Conservation (phyloP, 2,329 filamentous ascomycete species). For the Apiospora arundinis region DNA sequence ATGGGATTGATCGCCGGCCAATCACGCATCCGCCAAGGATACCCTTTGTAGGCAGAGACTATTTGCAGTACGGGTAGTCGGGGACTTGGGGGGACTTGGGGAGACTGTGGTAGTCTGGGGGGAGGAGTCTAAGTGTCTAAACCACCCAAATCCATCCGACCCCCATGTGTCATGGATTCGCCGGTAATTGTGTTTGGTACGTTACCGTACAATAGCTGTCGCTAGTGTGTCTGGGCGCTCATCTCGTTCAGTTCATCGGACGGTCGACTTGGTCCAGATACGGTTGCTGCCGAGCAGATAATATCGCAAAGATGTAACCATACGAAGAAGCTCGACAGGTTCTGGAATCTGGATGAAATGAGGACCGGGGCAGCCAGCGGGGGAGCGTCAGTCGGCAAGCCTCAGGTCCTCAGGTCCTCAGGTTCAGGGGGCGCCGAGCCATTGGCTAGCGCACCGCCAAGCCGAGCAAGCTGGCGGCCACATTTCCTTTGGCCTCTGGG, state of each 20-base stretch:
- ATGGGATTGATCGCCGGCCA: conserved; percentile 8
- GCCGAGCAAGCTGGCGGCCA: conserved; percentile 1
- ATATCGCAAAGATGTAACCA: neutral
- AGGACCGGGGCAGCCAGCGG: neutral
- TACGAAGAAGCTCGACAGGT: neutral
- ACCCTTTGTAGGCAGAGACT: neutral
- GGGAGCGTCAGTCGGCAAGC: neutral
- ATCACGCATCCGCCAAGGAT: neutral
- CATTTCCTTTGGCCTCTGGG: neutral
- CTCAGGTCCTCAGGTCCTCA: neutral
- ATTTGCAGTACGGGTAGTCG: neutral
- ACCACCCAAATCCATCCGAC: no score
- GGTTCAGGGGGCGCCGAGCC: conserved; percentile 16
- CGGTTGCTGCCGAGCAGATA: conserved; percentile 4
- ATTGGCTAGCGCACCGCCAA: neutral
- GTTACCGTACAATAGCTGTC: neutral
- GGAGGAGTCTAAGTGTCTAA: no score
- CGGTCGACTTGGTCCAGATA: neutral
- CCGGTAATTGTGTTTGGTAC: neutral
- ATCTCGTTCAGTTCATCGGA: conserved; percentile 3
- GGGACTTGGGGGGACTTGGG: no score
- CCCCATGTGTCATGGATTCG: neutral
- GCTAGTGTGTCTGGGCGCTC: conserved; percentile 1
- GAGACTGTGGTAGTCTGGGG: no score
- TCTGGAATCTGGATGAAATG: neutral